phyloP scores from a whole-genome alignment of 2,329 filamentous ascomycete species.

The Seiridium cupressi region DNA sequence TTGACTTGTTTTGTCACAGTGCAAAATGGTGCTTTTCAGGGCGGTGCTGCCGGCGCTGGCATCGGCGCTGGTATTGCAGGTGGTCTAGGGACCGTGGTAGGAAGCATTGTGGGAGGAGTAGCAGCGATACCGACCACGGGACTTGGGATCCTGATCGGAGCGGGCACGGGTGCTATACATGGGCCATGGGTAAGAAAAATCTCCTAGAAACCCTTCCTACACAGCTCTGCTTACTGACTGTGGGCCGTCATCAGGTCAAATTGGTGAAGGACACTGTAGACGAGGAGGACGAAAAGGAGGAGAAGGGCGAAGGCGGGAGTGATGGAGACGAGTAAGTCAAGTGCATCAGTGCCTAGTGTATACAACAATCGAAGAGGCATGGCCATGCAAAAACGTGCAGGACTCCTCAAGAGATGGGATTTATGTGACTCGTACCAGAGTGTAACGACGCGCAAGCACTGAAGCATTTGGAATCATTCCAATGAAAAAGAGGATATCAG shows the following conservation, averaged over 20 bases:
- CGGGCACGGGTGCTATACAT: conserved; percentile 28
- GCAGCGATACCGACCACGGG: conserved; percentile 28
- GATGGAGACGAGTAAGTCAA: background rate
- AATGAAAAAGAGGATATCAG: too few relatives aligned
- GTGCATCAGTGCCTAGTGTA: too few relatives aligned
- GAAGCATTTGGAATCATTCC: too few relatives aligned
- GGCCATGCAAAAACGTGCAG: too few relatives aligned
- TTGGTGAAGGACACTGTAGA: conserved; percentile 21
- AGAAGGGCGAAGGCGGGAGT: background rate
- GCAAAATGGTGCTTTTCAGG: conserved; percentile 30
- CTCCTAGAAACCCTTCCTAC: too few relatives aligned
- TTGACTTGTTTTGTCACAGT: conserved; percentile 6
- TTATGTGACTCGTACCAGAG: too few relatives aligned
- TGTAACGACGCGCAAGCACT: too few relatives aligned
- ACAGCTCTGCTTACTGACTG: background rate
- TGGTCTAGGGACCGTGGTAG: conserved; percentile 27
- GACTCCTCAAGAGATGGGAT: too few relatives aligned
- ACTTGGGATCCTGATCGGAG: conserved; percentile 27
- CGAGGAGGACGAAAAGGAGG: conserved; percentile 9
- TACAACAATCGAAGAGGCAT: too few relatives aligned
- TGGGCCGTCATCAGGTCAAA: conserved; percentile 16
- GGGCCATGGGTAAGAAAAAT: conserved; percentile 23
- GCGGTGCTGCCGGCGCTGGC: conserved; percentile 27
- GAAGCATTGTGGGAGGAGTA: conserved; percentile 27
- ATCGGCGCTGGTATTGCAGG: conserved; percentile 30